Evolutionary conservation across 1,284 basidiomycete genomes (phyloP), one percentile per base, ranked within the genome.

Genomic region (Athelia sp.): DNA sequence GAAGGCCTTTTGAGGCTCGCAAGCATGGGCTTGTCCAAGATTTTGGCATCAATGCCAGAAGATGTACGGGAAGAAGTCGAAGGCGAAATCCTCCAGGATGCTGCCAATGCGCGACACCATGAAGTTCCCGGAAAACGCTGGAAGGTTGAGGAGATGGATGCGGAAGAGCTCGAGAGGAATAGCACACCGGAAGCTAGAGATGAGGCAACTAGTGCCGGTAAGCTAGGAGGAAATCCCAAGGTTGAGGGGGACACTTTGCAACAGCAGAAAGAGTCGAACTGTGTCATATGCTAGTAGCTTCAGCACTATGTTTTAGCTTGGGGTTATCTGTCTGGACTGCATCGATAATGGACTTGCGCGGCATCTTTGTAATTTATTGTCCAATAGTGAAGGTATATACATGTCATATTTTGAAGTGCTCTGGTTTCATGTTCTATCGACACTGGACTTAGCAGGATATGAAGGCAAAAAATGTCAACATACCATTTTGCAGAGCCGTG

Each of bases 401-500:
- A 49, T 32, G 10, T 61, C 56, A 74, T 46, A 71, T 51, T 43
- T 70, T 64, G 61, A 82, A 78, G 14, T 74, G 62, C 26, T 76
- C 71, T 1, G 79, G 76, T 47, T 77, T 76, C 63, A 79, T 73
- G 54, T 77, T 81, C 87, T 89, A 61, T 21, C 19, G 34, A 32
- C 32, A 48, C 29, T 19, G 21, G 45, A 43, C 42, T 57, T 18
- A 57, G 48, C 43, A 43, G 35, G 18, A 22, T 48, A 29, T 45
- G 43, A 22, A 23, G 38, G 51, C 45, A 19, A 56, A 49, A 21
- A 48, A 34, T n/a, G n/a, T n/a, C n/a, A n/a, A 57, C 77, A 54
- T 52, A 88, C 87, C 70, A 91, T 76, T 68, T 82, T 91, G 68
- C 94, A 97, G 32, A 98, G 74, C 34, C 95, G 80, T 17, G 93